Conservation (phyloP, 768 basidiomycete species). For the Tricholoma sp. region DNA sequence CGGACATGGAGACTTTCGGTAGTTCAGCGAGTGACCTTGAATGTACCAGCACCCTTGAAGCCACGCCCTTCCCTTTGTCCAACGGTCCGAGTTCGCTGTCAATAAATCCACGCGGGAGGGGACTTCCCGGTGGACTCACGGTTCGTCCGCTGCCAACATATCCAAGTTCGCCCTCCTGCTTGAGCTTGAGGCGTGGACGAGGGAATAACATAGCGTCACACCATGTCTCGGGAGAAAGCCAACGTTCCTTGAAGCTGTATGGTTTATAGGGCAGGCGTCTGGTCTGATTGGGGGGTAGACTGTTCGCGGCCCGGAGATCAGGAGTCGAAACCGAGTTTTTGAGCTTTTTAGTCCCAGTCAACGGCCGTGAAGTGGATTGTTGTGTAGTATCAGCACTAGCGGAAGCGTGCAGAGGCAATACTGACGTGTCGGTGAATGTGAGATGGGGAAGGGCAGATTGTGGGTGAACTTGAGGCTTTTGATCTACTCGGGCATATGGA, state of each 20-base stretch:
- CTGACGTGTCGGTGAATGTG: slow-evolving; percentile 23
- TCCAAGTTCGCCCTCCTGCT: slow-evolving; percentile 21
- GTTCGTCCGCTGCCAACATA: slow-evolving; percentile 25
- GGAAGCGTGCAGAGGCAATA: slow-evolving; percentile 6
- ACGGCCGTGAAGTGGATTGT: neutral
- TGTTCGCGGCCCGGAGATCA: slow-evolving; percentile 37
- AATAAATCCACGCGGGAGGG: slow-evolving; percentile 22
- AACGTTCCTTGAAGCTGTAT: slow-evolving; percentile 42
- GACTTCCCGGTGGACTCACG: slow-evolving; percentile 48
- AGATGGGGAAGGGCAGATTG: slow-evolving; percentile 21
- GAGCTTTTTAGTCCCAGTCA: slow-evolving; percentile 22
- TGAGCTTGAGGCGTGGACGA: slow-evolving; percentile 62
- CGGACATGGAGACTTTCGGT: neutral
- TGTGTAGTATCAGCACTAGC: slow-evolving; percentile 4
- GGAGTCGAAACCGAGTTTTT: slow-evolving; percentile 64
- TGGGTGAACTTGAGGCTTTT: slow-evolving; percentile 10
- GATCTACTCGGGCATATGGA: slow-evolving; percentile 47
- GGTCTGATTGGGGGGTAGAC: neutral
- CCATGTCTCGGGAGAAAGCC: slow-evolving; percentile 75
- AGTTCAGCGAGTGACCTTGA: slow-evolving; percentile 42
- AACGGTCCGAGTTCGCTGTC: slow-evolving; percentile 4
- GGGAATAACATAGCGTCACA: slow-evolving; percentile 79
- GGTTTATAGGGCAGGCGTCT: slow-evolving; percentile 2
- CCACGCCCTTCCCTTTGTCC: slow-evolving; percentile 21
- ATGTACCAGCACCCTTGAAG: slow-evolving; percentile 45